Evolutionary conservation across 345 rosid species (phyloP).

Genomic region (Heritiera fomes): DNA sequence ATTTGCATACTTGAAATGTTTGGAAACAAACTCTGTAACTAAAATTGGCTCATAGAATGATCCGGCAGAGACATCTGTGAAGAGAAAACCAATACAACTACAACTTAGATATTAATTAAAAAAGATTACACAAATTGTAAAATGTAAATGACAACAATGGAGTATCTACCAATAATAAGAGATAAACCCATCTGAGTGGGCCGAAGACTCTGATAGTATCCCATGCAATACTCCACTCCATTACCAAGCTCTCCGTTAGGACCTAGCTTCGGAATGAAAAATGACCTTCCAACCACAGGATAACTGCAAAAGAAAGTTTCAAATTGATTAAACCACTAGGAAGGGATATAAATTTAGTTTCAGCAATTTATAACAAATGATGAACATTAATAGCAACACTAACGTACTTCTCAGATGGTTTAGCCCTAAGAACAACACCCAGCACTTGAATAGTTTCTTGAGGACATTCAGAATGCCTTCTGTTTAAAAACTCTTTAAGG

Average conservation of each 20-base stretch:
- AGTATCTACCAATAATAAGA: conserved; percentile 56
- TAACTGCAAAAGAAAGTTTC: conserved; percentile 34
- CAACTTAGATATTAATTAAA: background rate
- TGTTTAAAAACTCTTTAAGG: conserved; percentile 43
- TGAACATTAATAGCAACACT: background rate
- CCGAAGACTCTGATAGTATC: conserved; percentile 69
- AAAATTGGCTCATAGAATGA: conserved; percentile 64
- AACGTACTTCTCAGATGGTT: conserved; percentile 44
- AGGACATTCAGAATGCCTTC: conserved; percentile 50
- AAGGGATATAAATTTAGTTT: background rate
- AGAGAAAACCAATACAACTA: background rate
- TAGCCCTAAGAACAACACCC: conserved; percentile 59
- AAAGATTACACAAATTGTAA: background rate
- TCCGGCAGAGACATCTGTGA: conserved; percentile 72
- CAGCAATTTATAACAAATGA: background rate
- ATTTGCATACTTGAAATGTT: conserved; percentile 37
- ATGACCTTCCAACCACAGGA: conserved; percentile 59
- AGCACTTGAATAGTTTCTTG: conserved; percentile 64
- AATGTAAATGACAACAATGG: background rate
- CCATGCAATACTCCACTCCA: conserved; percentile 69
- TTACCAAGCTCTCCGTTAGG: conserved; percentile 46
- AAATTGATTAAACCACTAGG: background rate
- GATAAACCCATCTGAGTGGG: conserved; percentile 83
- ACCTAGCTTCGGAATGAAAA: conserved; percentile 44
- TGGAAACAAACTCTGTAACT: conserved; percentile 50